Conservation (phyloP, 371 early-diverging fungal genomes). For the Mucor ambiguus region DNA sequence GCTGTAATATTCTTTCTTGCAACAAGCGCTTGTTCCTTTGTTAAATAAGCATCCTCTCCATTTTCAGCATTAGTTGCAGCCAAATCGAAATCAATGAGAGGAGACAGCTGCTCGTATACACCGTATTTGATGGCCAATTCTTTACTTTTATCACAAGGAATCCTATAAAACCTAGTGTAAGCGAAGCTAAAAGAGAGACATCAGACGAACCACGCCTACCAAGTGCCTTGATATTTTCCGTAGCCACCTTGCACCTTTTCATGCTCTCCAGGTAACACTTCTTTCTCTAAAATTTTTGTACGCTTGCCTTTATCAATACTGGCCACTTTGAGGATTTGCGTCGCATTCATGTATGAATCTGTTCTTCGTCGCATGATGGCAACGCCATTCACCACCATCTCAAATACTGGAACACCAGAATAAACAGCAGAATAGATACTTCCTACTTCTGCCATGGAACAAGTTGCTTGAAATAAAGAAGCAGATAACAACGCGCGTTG, state of each 20-base stretch:
- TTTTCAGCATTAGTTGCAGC: conserved; percentile 34
- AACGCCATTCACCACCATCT: conserved; percentile 79
- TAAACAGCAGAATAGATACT: conserved; percentile 75
- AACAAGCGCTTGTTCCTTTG: conserved; percentile 13
- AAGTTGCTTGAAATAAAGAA: background rate
- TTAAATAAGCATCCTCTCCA: conserved; percentile 12
- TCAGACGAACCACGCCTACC: conserved; percentile 43
- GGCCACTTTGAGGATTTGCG: conserved; percentile 97
- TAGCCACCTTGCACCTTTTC: conserved; percentile 98
- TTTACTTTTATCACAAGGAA: conserved; percentile 79
- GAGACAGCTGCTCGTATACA: conserved; percentile 60
- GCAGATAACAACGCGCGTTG: background rate
- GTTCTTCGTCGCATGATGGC: conserved; percentile 90
- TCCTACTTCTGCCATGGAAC: conserved; percentile 19
- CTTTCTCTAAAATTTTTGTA: conserved; percentile 91
- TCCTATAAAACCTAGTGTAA: conserved; percentile 49
- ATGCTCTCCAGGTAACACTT: conserved; percentile 80
- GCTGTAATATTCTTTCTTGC: conserved; percentile 10
- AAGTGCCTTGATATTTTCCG: conserved; percentile 97
- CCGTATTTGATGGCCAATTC: conserved; percentile 73
- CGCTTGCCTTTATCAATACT: conserved; percentile 90
- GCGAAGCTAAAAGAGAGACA: background rate
- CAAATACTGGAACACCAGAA: conserved; percentile 85
- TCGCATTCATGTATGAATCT: conserved; percentile 94
- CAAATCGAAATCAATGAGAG: conserved; percentile 67